Evolutionary conservation across 2,329 filamentous ascomycete species (phyloP), one percentile per base, ranked within the genome.

Genomic region (Aspergillus sp.): DNA sequence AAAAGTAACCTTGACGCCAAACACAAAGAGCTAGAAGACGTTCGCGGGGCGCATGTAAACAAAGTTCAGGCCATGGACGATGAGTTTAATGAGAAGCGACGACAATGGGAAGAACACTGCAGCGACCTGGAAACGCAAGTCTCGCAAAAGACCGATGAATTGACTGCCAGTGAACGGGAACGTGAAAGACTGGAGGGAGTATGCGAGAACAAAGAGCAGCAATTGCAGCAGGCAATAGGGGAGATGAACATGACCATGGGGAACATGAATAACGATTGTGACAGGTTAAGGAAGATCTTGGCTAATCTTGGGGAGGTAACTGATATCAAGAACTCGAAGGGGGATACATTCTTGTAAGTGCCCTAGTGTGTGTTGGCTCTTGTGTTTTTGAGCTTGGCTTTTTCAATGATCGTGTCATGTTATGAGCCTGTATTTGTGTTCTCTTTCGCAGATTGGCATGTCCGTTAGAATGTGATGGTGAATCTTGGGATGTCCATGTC

Each of bases 301-400:
- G 72, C 76, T 51, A 73, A 67, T 50, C 64, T 73, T 29, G 70
- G 70, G 42, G 75, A 77, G 59, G 74, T 74, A 51, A 75, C 73
- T 47, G 69, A 74, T 51, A 65, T 75, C 50, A 77, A 63, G 64
- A 73, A 58, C 58, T 73, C 59, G 57, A 72, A 73, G 51, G 69
- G 70, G 49, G 71, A 74, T 60, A 59, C 66, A 57, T 74, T 73
- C 63, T 74, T 73, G 71, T 73, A 69, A 73, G 71, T 73, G 55
- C 57, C 57, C 57, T 61, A 53, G 52, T 52, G 49, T 49, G 52
- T 53, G 57, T 45, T 54, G 45, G 53, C 48, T 52, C 42, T 52
- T 34, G 52, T 53, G 52, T 33, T 45, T 36, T 47, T 36, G n/a
- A 38, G 36, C 35, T 27, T 32, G n/a, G 42, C 26, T 29, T 27